Evolutionary conservation across 805 yeast genomes (phyloP).

Genomic region (Candida yuanshanica): DNA sequence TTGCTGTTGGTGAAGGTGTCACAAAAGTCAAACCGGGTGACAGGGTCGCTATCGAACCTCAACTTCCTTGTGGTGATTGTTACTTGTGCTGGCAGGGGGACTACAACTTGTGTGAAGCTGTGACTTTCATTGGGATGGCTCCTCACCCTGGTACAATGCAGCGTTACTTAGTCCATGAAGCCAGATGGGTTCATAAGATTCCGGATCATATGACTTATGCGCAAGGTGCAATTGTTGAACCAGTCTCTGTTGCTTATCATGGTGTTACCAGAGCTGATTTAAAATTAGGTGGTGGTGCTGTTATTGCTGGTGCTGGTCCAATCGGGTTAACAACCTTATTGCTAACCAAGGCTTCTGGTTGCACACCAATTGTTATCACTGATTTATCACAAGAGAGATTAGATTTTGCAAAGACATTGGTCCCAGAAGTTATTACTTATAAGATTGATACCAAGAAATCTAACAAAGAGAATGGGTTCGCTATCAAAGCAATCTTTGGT

Average conservation of each 20-base stretch:
- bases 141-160: conserved; percentile 37
- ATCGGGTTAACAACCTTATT: conserved; percentile 46
- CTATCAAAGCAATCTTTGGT: conserved; percentile 32
- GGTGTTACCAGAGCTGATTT: conserved; percentile 45
- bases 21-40: conserved; percentile 39
- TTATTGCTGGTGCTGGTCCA: conserved; percentile 56
- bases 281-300: conserved; percentile 41
- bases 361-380: conserved; percentile 45
- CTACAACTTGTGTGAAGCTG: conserved; percentile 35
- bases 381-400: conserved; percentile 41
- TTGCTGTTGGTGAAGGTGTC: conserved; percentile 46
- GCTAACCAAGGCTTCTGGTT: conserved; percentile 47
- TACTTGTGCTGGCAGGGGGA: conserved; percentile 34
- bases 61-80: conserved; percentile 42
- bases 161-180: conserved; percentile 29
- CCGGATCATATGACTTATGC: conserved; percentile 40
- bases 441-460: conserved; percentile 30
- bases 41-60: conserved; percentile 49
- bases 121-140: conserved; percentile 32
- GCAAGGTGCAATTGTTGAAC: conserved; percentile 53
- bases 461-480: conserved; percentile 33
- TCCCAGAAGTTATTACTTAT: conserved; percentile 43
- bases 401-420: conserved; percentile 38
- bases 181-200: conserved; percentile 30
- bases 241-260: conserved; percentile 47